A percentile compares a stretch with the other conserved stretches of the same genome.
phyloP scores from a whole-genome alignment of 2,329 filamentous ascomycete genomes.

The Pseudogymnoascus sp. region DNA sequence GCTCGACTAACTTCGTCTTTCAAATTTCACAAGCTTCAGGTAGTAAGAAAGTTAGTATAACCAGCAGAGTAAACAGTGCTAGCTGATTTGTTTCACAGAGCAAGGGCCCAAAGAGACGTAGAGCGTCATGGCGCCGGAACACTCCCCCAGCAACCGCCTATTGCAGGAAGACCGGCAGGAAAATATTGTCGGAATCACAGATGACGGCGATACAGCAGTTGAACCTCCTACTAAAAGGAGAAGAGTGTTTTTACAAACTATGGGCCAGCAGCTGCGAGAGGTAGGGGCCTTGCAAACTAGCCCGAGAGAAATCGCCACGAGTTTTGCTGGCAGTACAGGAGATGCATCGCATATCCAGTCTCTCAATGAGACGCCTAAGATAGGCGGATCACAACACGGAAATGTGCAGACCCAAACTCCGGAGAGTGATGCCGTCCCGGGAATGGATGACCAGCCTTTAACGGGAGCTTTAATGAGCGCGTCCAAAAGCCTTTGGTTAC shows the following conservation, averaged over 20 bases:
- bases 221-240: constrained; percentile 10
- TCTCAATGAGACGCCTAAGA: not conserved
- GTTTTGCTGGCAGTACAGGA: not conserved
- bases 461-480: not conserved
- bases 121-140: not conserved
- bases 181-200: not conserved
- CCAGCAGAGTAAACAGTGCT: not conserved
- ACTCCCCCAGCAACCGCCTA: not conserved
- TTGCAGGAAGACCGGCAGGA: not conserved
- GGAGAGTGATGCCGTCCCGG: constrained; percentile 8
- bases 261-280: constrained; percentile 12
- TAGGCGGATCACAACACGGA: not conserved
- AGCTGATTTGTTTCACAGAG: not conserved
- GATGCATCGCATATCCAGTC: not conserved
- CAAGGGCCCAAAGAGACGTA: not conserved
- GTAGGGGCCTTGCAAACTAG: not conserved
- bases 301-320: not conserved
- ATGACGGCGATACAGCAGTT: not conserved
- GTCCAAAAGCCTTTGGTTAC: constrained; percentile 12
- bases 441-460: not conserved
- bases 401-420: constrained; percentile 12
- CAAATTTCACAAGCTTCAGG: not conserved
- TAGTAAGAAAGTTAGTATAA: not conserved
- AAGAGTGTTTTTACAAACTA: constrained; percentile 10
- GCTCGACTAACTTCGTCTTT: not conserved